Evolutionary conservation across 306 rosid species (phyloP), one percentile per base, ranked within the genome.

Genomic region (Fragaria ananassa): DNA sequence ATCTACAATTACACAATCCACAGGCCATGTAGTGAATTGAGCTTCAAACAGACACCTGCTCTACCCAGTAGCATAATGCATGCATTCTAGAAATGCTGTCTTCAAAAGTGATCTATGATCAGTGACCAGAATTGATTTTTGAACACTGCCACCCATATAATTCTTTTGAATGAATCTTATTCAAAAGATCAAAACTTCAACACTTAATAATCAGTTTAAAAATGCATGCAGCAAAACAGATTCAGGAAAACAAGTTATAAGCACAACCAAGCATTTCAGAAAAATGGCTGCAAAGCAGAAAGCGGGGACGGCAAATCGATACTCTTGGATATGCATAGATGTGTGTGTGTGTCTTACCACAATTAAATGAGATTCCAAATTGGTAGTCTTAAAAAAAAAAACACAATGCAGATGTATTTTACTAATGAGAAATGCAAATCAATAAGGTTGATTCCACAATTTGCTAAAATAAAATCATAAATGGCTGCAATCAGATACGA

Each of bases 401-500:
- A 41, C 53, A 25, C 49, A 71, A 25, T 76, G 76, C n/a, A 31
- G 27, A 71, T 23, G 27, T 42, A 27, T 37, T 47, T 60, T 51
- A 77, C 50, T 15, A 78, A 41, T 19, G 58, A 46, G 7, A 9
- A 3, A 6, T 53, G 75, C 35, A 53, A 60, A 61, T 78, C 71
- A 1, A 69, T 76, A 19, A 66, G 53, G 69, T 79, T 74, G 65
- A 77, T 76, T 41, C 13, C 15, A 62, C 19, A 54, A 62, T 72
- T 76, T 78, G 74, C 44, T 63, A n/a, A 74, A 50, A 57, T 56
- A 70, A 79, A 76, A 78, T 53, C 10, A 84, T 60, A 65, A 75
- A 76, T 80, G 42, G 86, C 89, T 85, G 97, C 83, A 84, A 83
- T 82, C 72, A 87, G 85, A 86, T 79, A 79, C 81, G 79, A 77